phyloP scores from a whole-genome alignment of 2,329 filamentous ascomycete species.

The Diplocarpon mali region DNA sequence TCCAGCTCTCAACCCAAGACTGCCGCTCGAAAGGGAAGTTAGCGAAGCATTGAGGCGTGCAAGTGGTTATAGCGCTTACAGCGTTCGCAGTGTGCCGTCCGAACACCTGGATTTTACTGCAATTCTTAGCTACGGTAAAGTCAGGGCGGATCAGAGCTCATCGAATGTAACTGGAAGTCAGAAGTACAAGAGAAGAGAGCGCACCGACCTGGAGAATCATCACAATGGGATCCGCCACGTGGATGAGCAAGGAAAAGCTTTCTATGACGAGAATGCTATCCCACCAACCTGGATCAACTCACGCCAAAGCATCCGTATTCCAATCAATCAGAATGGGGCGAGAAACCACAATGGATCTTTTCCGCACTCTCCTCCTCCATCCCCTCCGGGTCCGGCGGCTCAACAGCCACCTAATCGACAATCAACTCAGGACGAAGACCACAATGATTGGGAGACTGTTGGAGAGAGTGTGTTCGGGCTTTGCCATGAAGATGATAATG shows the following conservation, averaged over 20 bases:
- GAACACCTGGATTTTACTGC: slow-evolving; percentile 8
- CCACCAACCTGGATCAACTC: slow-evolving; percentile 15
- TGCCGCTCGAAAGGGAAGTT: slow-evolving; percentile 23
- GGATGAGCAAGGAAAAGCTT: slow-evolving; percentile 7
- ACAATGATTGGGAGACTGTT: slow-evolving; percentile 27
- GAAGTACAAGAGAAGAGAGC: not conserved
- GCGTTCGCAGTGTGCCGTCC: slow-evolving; percentile 17
- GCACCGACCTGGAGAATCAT: not conserved
- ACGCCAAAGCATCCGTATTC: slow-evolving; percentile 16
- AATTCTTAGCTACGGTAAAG: not conserved
- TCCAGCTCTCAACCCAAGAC: slow-evolving; percentile 3
- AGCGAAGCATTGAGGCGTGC: slow-evolving; percentile 23
- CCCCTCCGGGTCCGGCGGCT: not conserved
- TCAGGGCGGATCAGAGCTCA: not conserved
- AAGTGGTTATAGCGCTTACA: slow-evolving; percentile 21
- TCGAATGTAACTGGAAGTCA: not conserved
- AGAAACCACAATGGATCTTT: slow-evolving; percentile 1
- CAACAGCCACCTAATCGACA: not conserved
- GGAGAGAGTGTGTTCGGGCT: slow-evolving; percentile 14
- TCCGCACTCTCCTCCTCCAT: slow-evolving; percentile 10
- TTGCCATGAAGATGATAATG: not conserved
- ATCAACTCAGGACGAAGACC: slow-evolving; percentile 11
- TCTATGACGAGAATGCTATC: slow-evolving; percentile 20
- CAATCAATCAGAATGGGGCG: slow-evolving; percentile 13
- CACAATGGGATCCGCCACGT: not conserved